A percentile compares a stretch with the other conserved stretches of the same genome.
Evolutionary conservation across 2,329 filamentous ascomycete species (phyloP).

Genomic region (Pseudofabraea citricarpa): DNA sequence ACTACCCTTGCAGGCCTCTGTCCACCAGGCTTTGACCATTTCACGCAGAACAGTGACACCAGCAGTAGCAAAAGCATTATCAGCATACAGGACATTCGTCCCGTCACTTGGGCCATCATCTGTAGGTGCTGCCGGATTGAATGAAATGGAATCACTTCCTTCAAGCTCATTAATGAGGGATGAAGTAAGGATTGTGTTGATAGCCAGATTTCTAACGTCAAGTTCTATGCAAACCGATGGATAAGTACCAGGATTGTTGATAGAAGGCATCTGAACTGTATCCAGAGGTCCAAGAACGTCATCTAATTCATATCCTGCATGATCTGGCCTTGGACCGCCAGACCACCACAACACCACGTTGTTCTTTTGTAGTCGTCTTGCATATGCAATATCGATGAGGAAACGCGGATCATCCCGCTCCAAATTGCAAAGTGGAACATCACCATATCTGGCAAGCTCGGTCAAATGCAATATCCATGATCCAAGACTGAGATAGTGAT

Average conservation of each 20-base stretch:
- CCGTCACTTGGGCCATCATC: constrained; percentile 58
- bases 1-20: constrained; percentile 83
- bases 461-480: constrained; percentile 88
- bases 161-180: constrained; percentile 96
- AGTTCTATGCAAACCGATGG: constrained; percentile 95
- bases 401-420: constrained; percentile 92
- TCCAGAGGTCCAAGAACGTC: constrained; percentile 81
- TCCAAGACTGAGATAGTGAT: constrained; percentile 88
- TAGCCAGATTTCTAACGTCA: constrained; percentile 87
- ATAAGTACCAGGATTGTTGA: constrained; percentile 92
- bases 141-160: constrained; percentile 78
- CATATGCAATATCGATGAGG: constrained; percentile 94
- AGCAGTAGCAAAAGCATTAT: constrained; percentile 89
- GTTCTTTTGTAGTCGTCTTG: constrained; percentile 80
- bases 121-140: constrained; percentile 67
- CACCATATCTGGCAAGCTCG: constrained; percentile 83
- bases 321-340: constrained; percentile 77
- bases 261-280: constrained; percentile 81
- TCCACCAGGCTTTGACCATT: constrained; percentile 99
- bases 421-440: constrained; percentile 91
- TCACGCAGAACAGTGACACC: constrained; percentile 87
- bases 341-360: constrained; percentile 99
- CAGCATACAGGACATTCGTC: constrained; percentile 69
- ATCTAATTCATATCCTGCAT: constrained; percentile 92
- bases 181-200: constrained; percentile 96